Evolutionary conservation across 2,329 filamentous ascomycete species (phyloP), one percentile per base, ranked within the genome.

Genomic region (Elsinoe australis): DNA sequence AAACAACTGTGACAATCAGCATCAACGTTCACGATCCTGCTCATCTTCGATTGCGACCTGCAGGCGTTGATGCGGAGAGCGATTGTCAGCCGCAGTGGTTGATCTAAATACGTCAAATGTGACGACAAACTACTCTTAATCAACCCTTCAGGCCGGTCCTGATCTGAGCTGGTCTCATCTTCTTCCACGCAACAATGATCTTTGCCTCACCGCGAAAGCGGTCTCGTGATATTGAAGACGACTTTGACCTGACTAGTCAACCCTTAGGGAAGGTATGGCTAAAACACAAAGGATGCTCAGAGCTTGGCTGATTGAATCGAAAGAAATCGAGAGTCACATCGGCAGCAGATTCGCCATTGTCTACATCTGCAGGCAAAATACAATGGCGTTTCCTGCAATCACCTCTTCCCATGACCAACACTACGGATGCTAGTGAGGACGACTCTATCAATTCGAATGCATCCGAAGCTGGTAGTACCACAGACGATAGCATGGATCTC

Each of bases 401-500:
- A 7, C 39, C 39, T 4, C 17, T 19, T 6, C 24, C 21, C 21
- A 29, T 12, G n/a, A 15, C 24, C 28, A 44, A 26, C 14, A 28
- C 39, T 17, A 9, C 39, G 8, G 19, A 31, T 29, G 15, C 36
- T 18, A 38, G 35, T 18, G 22, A 38, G 9, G 24, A 49, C 14
- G 44, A 48, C 21, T 48, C 52, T 3, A 14, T 46, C 15, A 36
- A 39, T 19, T 49, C 50, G 3, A 52, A 34, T 24, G 29, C 22
- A 8, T 31, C 36, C 12, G 50, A 49, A 32, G 50, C 39, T 33
- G 50, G 46, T n/a, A 49, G 50, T 29, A 49, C 31, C 10, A 49
- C 34, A 18, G 51, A 52, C 15, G 49, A 51, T 42, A 49, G 51
- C 32, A 54, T 54, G 52, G 48, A 45, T 28, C 47, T 50, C 6